Evolutionary conservation across 805 yeast genomes (phyloP).

Genomic region (Dipodascus geniculatus): DNA sequence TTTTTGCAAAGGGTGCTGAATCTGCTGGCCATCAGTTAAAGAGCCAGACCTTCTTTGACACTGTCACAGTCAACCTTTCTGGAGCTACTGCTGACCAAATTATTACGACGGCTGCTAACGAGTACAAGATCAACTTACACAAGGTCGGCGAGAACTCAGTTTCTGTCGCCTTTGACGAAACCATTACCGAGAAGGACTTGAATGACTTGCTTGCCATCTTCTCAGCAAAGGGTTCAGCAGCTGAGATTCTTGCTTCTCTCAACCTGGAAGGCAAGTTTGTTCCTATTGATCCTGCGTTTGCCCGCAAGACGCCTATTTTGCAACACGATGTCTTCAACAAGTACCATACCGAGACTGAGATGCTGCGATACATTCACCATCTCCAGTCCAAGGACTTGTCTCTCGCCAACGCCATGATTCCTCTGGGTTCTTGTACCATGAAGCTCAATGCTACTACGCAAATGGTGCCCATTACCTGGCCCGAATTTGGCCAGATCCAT

Average conservation of each 20-base stretch:
- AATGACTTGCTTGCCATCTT: constrained; percentile 46
- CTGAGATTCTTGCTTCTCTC: constrained; percentile 11
- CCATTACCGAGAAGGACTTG: constrained; percentile 57
- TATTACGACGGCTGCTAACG: constrained; percentile 43
- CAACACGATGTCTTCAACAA: constrained; percentile 69
- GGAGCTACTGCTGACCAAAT: constrained; percentile 44
- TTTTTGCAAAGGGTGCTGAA: constrained; percentile 54
- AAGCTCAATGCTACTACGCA: constrained; percentile 90
- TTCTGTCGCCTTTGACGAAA: constrained; percentile 84
- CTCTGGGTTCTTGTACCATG: constrained; percentile 97
- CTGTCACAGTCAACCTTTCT: constrained; percentile 49
- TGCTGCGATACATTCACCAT: constrained; percentile 79
- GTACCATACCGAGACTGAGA: constrained; percentile 89
- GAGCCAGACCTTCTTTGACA: constrained; percentile 73
- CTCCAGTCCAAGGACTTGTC: constrained; percentile 85
- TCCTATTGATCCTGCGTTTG: constrained; percentile 28
- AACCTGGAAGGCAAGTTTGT: constrained; percentile 29
- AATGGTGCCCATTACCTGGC: constrained; percentile 92
- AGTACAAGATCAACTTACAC: constrained; percentile 65
- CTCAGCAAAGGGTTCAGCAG: constrained; percentile 25
- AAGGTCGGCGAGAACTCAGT: constrained; percentile 50
- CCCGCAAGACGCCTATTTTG: constrained; percentile 29
- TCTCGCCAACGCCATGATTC: constrained; percentile 92
- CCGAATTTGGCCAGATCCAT: constrained; percentile 78
- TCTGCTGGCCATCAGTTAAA: constrained; percentile 30